Evolutionary conservation across 2,329 filamentous ascomycete species (phyloP).

Genomic region (Aspergillus texensis): DNA sequence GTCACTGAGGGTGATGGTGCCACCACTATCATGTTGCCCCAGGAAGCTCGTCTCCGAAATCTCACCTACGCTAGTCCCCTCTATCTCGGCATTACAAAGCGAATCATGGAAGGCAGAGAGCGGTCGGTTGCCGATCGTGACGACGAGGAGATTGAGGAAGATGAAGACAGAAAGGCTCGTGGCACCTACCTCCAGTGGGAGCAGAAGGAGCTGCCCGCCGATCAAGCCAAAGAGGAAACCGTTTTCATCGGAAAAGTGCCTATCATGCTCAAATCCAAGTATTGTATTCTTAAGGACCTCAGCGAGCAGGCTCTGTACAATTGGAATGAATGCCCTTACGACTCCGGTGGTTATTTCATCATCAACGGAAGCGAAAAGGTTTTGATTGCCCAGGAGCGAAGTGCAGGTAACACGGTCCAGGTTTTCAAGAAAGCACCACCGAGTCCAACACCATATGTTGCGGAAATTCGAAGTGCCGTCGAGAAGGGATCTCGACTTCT

Average conservation of each 20-base stretch:
- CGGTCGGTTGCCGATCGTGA: constrained; percentile 71
- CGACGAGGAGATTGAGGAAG: constrained; percentile 55
- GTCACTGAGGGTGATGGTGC: constrained; percentile 92
- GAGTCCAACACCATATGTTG: constrained; percentile 89
- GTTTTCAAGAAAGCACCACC: constrained; percentile 97
- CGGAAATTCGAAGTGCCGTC: constrained; percentile 93
- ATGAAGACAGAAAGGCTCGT: constrained; percentile 50
- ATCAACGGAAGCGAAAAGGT: constrained; percentile 99
- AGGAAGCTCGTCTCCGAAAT: constrained; percentile 94
- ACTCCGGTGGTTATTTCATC: constrained; percentile 97
- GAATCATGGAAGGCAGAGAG: constrained; percentile 80
- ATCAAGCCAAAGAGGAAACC: constrained; percentile 66
- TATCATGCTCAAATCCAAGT: constrained; percentile 97
- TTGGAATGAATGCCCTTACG: constrained; percentile 95
- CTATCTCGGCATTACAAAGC: constrained; percentile 85
- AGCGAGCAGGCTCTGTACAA: constrained; percentile 84
- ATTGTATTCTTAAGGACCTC: constrained; percentile 84
- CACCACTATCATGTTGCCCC: constrained; percentile 81
- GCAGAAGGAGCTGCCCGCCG: constrained; percentile 45
- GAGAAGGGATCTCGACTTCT: constrained; percentile 96
- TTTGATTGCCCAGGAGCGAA: constrained; percentile 94
- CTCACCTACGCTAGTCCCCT: constrained; percentile 92
- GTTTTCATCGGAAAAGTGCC: constrained; percentile 95
- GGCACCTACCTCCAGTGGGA: constrained; percentile 53
- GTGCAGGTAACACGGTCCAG: constrained; percentile 97